phyloP scores from a whole-genome alignment of 1,284 basidiomycete genomes.

The Cutaneotrichosporon sp. region DNA sequence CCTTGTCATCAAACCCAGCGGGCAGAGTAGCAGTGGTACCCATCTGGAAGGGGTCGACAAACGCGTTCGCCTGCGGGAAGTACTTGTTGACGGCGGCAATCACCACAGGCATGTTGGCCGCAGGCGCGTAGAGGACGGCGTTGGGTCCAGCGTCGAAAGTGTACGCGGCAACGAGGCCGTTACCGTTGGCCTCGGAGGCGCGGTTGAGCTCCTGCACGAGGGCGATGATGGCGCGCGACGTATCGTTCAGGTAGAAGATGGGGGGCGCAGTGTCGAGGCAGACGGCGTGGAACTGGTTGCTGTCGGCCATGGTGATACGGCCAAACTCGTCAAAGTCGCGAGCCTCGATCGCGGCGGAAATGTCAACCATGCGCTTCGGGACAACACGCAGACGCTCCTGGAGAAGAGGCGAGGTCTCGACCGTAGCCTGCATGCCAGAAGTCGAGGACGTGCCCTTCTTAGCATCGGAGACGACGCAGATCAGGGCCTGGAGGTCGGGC shows the following conservation, averaged over 20 bases:
- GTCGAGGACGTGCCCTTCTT: slow-evolving; percentile 97
- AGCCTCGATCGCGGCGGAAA: slow-evolving; percentile 73
- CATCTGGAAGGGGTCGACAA: slow-evolving; percentile 68
- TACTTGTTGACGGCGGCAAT: slow-evolving; percentile 70
- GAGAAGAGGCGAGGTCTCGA: slow-evolving; percentile 84
- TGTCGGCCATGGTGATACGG: slow-evolving; percentile 90
- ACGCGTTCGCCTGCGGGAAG: slow-evolving; percentile 75
- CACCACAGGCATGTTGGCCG: slow-evolving; percentile 74
- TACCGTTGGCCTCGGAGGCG: slow-evolving; percentile 63
- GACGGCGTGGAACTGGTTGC: slow-evolving; percentile 98
- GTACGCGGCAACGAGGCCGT: slow-evolving; percentile 82
- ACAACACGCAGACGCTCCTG: slow-evolving; percentile 90
- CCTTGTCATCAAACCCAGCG: slow-evolving; percentile 72
- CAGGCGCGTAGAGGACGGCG: slow-evolving; percentile 90
- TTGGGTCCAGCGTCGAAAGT: slow-evolving; percentile 99
- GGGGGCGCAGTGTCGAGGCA: slow-evolving; percentile 95
- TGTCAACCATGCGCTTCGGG: slow-evolving; percentile 78
- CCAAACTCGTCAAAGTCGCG: slow-evolving; percentile 89
- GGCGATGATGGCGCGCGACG: slow-evolving; percentile 78
- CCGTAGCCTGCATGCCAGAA: slow-evolving; percentile 94
- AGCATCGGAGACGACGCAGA: slow-evolving; percentile 93
- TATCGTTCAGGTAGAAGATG: slow-evolving; percentile 99
- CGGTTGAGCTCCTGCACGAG: slow-evolving; percentile 93
- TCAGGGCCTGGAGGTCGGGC: slow-evolving; percentile 94
- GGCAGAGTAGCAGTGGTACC: slow-evolving; percentile 54